Percentiles rank a stretch among this genome's conserved stretches.
These are phyloP conservation scores for Epichloe uncinata DNA, from an alignment of 2,329 filamentous ascomycete genomes.

Conservation along the genomic window DNA sequence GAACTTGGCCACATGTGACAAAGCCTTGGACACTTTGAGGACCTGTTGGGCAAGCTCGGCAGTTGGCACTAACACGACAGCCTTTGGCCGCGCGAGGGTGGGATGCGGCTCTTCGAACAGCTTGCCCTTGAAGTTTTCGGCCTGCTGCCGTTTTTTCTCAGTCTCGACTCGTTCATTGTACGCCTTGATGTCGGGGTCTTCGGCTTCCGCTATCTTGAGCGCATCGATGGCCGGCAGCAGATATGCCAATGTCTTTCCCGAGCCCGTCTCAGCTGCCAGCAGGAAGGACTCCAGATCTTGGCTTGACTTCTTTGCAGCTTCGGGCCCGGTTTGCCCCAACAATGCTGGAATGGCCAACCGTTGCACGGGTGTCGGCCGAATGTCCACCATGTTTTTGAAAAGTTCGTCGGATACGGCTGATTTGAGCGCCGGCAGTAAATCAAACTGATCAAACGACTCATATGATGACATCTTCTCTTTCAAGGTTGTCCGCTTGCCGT, in stretches of 20 bases:
- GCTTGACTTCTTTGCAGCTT: slow-evolving; percentile 18
- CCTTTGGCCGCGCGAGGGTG: slow-evolving; percentile 65
- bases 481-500: slow-evolving; percentile 45
- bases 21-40: slow-evolving; percentile 61
- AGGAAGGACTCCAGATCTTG: slow-evolving; percentile 46
- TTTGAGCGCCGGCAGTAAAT: slow-evolving; percentile 57
- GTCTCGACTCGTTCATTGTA: slow-evolving; percentile 42
- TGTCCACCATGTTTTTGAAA: slow-evolving; percentile 58
- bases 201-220: slow-evolving; percentile 60
- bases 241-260: slow-evolving; percentile 92
- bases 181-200: slow-evolving; percentile 43
- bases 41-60: slow-evolving; percentile 88
- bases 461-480: slow-evolving; percentile 49
- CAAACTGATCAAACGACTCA: slow-evolving; percentile 70
- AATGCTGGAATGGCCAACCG: slow-evolving; percentile 76
- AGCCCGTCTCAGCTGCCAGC: slow-evolving; percentile 89
- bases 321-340: slow-evolving; percentile 38
- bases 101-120: slow-evolving; percentile 57
- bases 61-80: slow-evolving; percentile 80
- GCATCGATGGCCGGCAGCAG: slow-evolving; percentile 74
- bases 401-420: slow-evolving; percentile 60
- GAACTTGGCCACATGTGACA: slow-evolving; percentile 80
- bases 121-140: slow-evolving; percentile 42
- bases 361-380: slow-evolving; percentile 81
- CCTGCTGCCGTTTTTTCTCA: slow-evolving; percentile 41